phyloP scores from a whole-genome alignment of 129 eudicot genomes.

The Tagetes patula region DNA sequence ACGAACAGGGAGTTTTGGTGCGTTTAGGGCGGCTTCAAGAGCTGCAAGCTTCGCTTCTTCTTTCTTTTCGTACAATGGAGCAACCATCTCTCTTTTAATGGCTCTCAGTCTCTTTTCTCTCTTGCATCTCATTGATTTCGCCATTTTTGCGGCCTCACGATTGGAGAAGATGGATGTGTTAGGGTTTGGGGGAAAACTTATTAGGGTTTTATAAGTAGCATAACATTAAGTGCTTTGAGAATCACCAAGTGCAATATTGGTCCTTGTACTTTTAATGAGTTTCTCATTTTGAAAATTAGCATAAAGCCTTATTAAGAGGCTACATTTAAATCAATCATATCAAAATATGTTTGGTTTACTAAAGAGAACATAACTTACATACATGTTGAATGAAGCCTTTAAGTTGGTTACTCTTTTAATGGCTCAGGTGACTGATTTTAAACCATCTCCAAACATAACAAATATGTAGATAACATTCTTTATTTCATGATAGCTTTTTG shows the following conservation, averaged over 20 bases:
- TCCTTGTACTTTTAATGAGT: background rate
- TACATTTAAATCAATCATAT: no score
- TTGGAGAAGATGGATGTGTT: background rate
- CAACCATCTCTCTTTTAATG: slow-evolving; percentile 74
- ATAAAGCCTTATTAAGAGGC: no score
- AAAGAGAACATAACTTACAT: no score
- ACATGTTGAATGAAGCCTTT: no score
- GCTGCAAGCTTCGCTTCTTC: slow-evolving; percentile 78
- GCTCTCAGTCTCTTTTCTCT: slow-evolving; percentile 81
- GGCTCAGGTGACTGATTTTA: no score
- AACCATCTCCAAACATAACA: no score
- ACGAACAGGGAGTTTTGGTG: slow-evolving; percentile 86
- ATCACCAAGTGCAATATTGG: background rate
- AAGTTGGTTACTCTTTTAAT: no score
- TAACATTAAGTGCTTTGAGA: background rate
- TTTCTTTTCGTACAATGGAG: slow-evolving; percentile 64
- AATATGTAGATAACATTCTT: no score
- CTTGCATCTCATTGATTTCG: slow-evolving; percentile 90
- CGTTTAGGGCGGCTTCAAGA: slow-evolving; percentile 82
- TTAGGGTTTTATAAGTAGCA: background rate
- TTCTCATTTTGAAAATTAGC: background rate
- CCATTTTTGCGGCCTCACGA: slow-evolving; percentile 47
- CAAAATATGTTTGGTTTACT: no score
- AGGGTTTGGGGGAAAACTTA: slow-evolving; percentile 31
- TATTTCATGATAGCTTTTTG: no score